These are phyloP conservation scores for Diplodia scrobiculata DNA, from an alignment of 2,329 filamentous ascomycete genomes.

Conservation along the genomic window DNA sequence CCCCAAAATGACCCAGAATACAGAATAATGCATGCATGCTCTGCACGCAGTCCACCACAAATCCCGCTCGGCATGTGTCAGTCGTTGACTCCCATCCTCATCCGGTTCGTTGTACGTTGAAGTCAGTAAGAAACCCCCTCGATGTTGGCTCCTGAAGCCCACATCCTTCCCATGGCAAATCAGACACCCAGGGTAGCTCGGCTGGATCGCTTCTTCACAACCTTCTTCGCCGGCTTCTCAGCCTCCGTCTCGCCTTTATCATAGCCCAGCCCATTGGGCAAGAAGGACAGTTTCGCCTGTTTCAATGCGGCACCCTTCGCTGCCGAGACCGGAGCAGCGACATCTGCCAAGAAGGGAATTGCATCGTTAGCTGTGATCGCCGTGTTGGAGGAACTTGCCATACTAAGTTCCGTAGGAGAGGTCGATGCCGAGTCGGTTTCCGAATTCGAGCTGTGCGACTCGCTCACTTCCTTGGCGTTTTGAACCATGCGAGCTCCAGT, in stretches of 20 bases:
- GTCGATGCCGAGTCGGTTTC: neutral
- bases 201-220: constrained; percentile 7
- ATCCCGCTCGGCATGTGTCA: neutral
- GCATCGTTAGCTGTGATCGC: neutral
- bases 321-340: neutral
- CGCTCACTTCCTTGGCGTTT: neutral
- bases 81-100: neutral
- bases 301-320: neutral
- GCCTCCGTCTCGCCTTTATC: neutral
- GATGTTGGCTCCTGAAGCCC: neutral
- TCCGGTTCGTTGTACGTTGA: neutral
- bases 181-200: neutral
- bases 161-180: neutral
- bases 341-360: neutral
- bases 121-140: neutral
- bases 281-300: constrained; percentile 18
- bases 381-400: neutral
- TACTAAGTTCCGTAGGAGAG: neutral
- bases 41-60: neutral
- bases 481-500: constrained; percentile 1
- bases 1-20: neutral
- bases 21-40: neutral
- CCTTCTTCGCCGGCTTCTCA: neutral
- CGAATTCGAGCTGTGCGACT: neutral
- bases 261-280: constrained; percentile 7